Conservation (phyloP, 495 filamentous ascomycete genomes). For the Podospora fimiseda region DNA sequence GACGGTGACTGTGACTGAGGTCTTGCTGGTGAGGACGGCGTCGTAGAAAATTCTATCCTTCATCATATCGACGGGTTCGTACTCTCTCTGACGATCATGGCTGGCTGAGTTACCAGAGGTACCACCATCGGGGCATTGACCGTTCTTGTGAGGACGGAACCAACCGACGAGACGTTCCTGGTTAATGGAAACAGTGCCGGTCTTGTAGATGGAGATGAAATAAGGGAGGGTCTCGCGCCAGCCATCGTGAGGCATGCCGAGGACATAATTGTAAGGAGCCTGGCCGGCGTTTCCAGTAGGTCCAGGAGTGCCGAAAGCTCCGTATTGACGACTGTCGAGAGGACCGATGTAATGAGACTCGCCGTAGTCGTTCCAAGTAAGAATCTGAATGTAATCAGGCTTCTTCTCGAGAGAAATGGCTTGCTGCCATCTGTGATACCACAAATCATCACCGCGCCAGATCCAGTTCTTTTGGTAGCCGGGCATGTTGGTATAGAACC, state of each 20-base stretch:
- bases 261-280: constrained; percentile 38
- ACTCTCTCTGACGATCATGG: constrained; percentile 7
- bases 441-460: constrained; percentile 60
- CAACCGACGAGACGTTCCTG: constrained; percentile 46
- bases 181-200: constrained; percentile 15
- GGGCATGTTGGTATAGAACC: constrained; percentile 61
- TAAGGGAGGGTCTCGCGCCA: constrained; percentile 48
- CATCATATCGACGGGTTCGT: constrained; percentile 1
- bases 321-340: constrained; percentile 35
- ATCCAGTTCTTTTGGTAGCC: constrained; percentile 64
- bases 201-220: constrained; percentile 47
- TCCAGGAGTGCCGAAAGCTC: constrained; percentile 33
- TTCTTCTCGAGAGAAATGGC: neutral
- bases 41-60: constrained; percentile 4
- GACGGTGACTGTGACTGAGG: constrained; percentile 7
- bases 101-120: constrained; percentile 8
- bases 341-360: constrained; percentile 43
- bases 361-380: constrained; percentile 14
- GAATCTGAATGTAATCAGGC: constrained; percentile 10
- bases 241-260: constrained; percentile 29
- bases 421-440: constrained; percentile 33
- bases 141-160: constrained; percentile 46
- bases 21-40: neutral
- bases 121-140: constrained; percentile 26
- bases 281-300: constrained; percentile 21